Percentiles rank a stretch among this genome's conserved stretches.
phyloP scores from a whole-genome alignment of 2,329 filamentous ascomycete species.

The Hypoxylon sp. region DNA sequence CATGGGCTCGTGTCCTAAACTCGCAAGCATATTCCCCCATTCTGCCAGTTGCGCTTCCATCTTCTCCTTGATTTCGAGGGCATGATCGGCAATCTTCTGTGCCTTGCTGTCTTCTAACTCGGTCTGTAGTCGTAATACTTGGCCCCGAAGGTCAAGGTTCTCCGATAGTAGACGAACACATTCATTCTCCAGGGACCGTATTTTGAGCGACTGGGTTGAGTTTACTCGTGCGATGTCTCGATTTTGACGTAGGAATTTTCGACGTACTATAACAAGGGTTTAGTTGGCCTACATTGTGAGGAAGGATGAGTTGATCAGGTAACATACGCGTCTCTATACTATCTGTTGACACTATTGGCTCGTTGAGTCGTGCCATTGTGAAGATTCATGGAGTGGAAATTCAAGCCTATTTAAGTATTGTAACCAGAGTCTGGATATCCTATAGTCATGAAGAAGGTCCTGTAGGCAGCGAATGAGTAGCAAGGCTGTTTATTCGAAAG shows the following conservation, averaged over 20 bases:
- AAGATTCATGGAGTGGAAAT: conserved; percentile 49
- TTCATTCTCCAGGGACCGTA: conserved; percentile 83
- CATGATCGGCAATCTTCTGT: conserved; percentile 74
- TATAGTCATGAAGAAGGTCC: conserved; percentile 25
- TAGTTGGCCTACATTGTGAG: conserved; percentile 18
- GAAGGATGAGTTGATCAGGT: not conserved
- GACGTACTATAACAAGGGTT: conserved; percentile 72
- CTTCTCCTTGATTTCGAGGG: conserved; percentile 77
- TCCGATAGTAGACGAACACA: conserved; percentile 82
- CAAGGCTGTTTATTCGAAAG: conserved; percentile 9
- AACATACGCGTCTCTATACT: conserved; percentile 79
- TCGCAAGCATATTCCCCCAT: conserved; percentile 76
- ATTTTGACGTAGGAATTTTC: conserved; percentile 86
- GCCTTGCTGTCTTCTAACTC: conserved; percentile 74
- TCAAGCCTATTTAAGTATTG: conserved; percentile 30
- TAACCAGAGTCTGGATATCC: conserved; percentile 16
- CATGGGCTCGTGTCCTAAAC: conserved; percentile 72
- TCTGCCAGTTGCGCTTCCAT: conserved; percentile 81
- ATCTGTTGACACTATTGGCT: conserved; percentile 77
- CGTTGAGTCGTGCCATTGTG: conserved; percentile 86
- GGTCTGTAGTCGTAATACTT: conserved; percentile 78
- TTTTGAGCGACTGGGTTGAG: conserved; percentile 81
- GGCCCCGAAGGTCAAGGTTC: conserved; percentile 80
- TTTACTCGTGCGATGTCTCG: conserved; percentile 86
- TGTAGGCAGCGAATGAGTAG: conserved; percentile 23